Conservation (phyloP, 352 stramenopile genomes). For the Phytophthora hybrid region DNA sequence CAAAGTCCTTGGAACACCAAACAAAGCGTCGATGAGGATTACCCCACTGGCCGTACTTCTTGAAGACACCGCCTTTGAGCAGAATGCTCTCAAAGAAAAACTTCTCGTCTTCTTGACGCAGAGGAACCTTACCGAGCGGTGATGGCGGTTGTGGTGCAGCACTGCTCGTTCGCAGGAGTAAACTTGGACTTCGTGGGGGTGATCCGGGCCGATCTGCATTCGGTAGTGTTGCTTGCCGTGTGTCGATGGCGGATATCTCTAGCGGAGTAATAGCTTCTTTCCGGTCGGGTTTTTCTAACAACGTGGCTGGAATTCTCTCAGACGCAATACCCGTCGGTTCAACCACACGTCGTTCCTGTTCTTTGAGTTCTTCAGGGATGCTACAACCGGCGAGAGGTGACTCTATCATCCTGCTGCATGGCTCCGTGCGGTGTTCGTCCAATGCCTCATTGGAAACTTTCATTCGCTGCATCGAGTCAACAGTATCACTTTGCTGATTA, state of each 20-base stretch:
- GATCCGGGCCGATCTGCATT: conserved; percentile 13
- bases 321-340: conserved; percentile 1
- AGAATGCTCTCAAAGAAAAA: conserved; percentile 65
- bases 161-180: conserved; percentile 20
- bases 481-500: conserved; percentile 16
- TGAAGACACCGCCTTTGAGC: conserved; percentile 75
- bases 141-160: conserved; percentile 15
- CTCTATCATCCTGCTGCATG: conserved; percentile 1
- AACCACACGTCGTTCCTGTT: conserved; percentile 4
- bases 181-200: conserved; percentile 26
- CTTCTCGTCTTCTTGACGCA: conserved; percentile 52
- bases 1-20: conserved; percentile 75
- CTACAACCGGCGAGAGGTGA: not conserved
- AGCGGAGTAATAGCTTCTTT: conserved; percentile 1
- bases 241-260: conserved; percentile 24
- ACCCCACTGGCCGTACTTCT: conserved; percentile 81
- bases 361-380: conserved; percentile 4
- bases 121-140: conserved; percentile 9
- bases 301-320: not conserved
- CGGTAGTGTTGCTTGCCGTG: conserved; percentile 26
- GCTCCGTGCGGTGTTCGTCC: not conserved
- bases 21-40: conserved; percentile 79
- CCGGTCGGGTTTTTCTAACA: conserved; percentile 5
- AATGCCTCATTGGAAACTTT: not conserved
- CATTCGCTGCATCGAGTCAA: not conserved